These are phyloP conservation scores for Calonectria honghensis DNA, from an alignment of 2,329 filamentous ascomycete genomes.

Conservation along the genomic window DNA sequence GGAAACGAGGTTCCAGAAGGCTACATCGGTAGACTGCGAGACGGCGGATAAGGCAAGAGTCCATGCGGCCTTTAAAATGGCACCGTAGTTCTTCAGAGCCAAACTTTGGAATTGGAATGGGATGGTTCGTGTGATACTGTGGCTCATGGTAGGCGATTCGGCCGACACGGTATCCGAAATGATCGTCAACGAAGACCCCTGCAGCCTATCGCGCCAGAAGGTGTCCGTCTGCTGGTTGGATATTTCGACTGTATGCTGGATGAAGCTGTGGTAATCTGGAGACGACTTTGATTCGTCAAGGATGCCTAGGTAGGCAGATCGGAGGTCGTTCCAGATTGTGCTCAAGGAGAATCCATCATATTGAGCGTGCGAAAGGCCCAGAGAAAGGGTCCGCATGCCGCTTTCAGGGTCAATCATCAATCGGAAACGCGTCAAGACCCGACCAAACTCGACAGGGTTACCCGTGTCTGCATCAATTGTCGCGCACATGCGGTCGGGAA, in stretches of 20 bases:
- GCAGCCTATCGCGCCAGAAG: background rate
- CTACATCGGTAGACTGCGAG: background rate
- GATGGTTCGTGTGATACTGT: background rate
- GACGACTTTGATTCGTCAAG: background rate
- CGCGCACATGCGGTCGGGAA: background rate
- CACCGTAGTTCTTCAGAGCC: background rate
- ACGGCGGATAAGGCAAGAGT: background rate
- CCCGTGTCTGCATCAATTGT: background rate
- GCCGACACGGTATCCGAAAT: background rate
- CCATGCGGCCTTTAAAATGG: background rate
- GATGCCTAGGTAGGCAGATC: background rate
- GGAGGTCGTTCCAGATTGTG: conserved; percentile 3
- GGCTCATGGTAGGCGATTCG: background rate
- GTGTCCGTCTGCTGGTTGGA: background rate
- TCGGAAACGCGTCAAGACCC: background rate
- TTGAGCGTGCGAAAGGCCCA: conserved; percentile 1
- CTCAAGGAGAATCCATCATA: background rate
- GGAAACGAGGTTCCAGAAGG: conserved; percentile 4
- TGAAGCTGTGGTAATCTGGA: background rate
- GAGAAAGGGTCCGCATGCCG: background rate
- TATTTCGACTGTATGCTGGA: background rate
- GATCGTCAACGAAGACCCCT: background rate
- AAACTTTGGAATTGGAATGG: background rate
- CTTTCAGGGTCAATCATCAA: background rate
- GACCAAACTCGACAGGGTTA: background rate